Evolutionary conservation across 257 asterid genomes (phyloP), one percentile per base, ranked within the genome.

Genomic region (Nicotiana attenuata): DNA sequence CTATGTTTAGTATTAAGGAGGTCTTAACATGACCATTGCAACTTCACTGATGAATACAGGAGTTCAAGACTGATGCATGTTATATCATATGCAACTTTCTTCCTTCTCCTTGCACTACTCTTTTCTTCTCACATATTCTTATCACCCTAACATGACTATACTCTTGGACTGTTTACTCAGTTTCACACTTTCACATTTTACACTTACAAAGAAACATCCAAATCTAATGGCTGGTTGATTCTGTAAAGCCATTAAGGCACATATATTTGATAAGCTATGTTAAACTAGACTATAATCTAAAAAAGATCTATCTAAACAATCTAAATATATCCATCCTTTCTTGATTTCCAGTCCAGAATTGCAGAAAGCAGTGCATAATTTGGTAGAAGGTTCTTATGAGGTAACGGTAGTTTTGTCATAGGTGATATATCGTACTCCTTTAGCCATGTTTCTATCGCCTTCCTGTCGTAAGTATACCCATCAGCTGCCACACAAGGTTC

Each of bases 401-500:
- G 89, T 85, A 95, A 83, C 7, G 84, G 90, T 69, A 83, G 78
- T 63, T 82, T 85, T 65, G 97, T 91, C 85, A 90, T 77, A 0
- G 99, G 99, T 52, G 99, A 95, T 56, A 82, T 85, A 38, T 89
- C 91, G 5, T 86, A 89, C 84, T 82, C 87, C 75, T 76, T 80
- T 20, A 93, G 86, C 99, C 99, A 93, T 28, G 38, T 85, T 84
- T 92, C 97, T 28, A 93, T 92, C 5, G 94, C 97, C 66, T 67
- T 82, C 76, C 94, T 82, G 13, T 95, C 97, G 29, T 95, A 95
- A 0, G 97, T 90, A 82, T 91, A 94, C 13, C 99, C 99, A 82
- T 95, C 99, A 71, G 92, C 97, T 82, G 98, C 99, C 76, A 95
- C 99, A 88, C 92, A 88, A 24, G 99, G 99, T 50, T 95, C 97